Base-by-base conservation (phyloP, 371 early-diverging fungal species). In the Mortierella sp. region DNA sequence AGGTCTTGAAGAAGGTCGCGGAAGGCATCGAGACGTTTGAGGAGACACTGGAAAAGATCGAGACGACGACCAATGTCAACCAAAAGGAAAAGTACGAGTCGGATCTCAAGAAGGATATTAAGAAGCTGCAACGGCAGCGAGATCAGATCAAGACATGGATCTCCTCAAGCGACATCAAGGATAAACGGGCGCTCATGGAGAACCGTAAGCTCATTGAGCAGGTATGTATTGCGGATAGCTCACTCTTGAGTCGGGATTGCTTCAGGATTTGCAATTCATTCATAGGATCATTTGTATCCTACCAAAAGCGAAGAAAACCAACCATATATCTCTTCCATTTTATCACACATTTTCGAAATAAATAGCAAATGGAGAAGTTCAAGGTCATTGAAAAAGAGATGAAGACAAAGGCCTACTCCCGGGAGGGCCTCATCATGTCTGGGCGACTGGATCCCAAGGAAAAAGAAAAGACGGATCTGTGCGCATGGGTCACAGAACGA, bases 91-190 rank as follows among this genome's bases (percentile, higher is more conserved):
- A 99, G 89, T 95, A 95, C 79, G 99, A 99, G 83, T 92, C 92
- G 51, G 98, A 98, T 78, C 88, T 99, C 80, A 99, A 99, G 88
- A 98, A 97, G 90, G 99, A 99, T 89, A 99, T 99, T 87, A 99
- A 99, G 87, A 98, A 99, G 88, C 92, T 98, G 71, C 99, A 98
- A 83, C 92, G 98, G 79, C 91, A 92, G 75, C 94, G 99, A 54
- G 99, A 99, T 89, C 98, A 98, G 89, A 98, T 99, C 88, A 98
- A 99, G 88, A 94, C 95, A 75, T 99, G 98, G 98, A 89, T 97
- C 41, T 91, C 95, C 6, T 95, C 94, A 71, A 96, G 92, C 80
- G 98, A 98, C 48, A 96, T 99, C 83, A 99, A 99, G 90, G 99
- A 99, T 89, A 99, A 99, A 87, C 91, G 94, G 71, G 91, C 93